Base-by-base conservation (phyloP, 768 basidiomycete genomes). In the Tricholoma flavovirens region DNA sequence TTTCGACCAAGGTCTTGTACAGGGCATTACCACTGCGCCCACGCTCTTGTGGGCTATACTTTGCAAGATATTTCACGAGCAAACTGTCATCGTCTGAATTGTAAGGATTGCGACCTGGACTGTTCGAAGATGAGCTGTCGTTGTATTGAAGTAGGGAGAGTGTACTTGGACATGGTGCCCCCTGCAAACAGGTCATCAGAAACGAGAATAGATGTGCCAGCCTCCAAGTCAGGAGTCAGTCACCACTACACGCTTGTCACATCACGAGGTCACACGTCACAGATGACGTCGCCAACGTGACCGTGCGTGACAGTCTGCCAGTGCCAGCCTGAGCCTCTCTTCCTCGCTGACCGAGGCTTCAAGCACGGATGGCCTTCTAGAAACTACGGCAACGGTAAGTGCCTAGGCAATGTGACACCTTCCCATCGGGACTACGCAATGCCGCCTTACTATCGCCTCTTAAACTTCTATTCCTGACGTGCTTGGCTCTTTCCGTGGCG, bases 1-100 rank as follows among this genome's bases (percentile, higher is more conserved):
- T 74, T 17, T 73, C 72, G 3, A 67, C 71, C 21, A 86, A 68
- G 0, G 4, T 50, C 53, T 73, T 46, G 59, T 77, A 87, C 7
- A 85, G 22, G 1, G 46, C 65, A 49, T 73, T 75, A 8, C 85
- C 84, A 7, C 60, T 61, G 45, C 85, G 78, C 4, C 79, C 78
- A 19, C 58, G 53, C 6, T 48, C 51, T 9, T 61, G 56, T 0
- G 80, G 80, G 24, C 76, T 76, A 55, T 80, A 69, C 42, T n/a
- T 70, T 1, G 83, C 83, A 51, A 86, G 66, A 56, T 75, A 83
- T 62, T 76, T 73, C 15, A 70, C 51, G 4, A 83, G 72, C 4
- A 71, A 64, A 0, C 0, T n/a, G 55, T 83, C 79, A 21, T 83
- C 80, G 3, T 74, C 66, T 0, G 32, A 10, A 0, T 74, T 68